Conservation (phyloP, 371 early-diverging fungal species). For the Mucor lusitanicus region DNA sequence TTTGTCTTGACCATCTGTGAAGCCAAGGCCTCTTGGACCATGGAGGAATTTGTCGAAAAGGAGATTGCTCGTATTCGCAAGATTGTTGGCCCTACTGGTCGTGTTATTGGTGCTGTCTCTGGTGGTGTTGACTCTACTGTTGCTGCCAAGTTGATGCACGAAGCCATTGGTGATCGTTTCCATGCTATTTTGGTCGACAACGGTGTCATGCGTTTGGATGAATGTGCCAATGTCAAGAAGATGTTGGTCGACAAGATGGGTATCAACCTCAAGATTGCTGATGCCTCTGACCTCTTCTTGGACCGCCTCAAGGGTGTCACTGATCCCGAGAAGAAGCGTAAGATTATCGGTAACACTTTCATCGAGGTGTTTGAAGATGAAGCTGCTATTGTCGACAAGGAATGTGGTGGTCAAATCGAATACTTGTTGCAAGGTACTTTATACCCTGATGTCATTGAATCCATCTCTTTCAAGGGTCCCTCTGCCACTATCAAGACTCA, state of each 20-base stretch:
- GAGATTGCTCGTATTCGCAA: constrained; percentile 92
- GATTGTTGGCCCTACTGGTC: constrained; percentile 89
- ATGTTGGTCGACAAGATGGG: constrained; percentile 86
- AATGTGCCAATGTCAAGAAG: constrained; percentile 83
- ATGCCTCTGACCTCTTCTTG: constrained; percentile 89
- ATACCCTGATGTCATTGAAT: constrained; percentile 98
- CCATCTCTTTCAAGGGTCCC: constrained; percentile 98
- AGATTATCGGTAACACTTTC: constrained; percentile 98
- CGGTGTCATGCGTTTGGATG: constrained; percentile 97
- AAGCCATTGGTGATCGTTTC: constrained; percentile 98
- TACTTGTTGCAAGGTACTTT: constrained; percentile 96
- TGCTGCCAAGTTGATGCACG: constrained; percentile 94
- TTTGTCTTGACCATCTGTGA: constrained; percentile 89
- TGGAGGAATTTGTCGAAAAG: constrained; percentile 95
- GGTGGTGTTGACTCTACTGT: constrained; percentile 98
- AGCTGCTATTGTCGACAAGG: constrained; percentile 84
- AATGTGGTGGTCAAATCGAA: constrained; percentile 78
- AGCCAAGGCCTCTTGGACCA: constrained; percentile 89
- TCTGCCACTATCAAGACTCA: constrained; percentile 98
- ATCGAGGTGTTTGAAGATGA: constrained; percentile 96
- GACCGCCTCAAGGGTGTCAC: constrained; percentile 85
- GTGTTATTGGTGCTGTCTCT: constrained; percentile 95
- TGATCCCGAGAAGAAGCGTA: constrained; percentile 97
- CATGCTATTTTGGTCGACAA: constrained; percentile 97
- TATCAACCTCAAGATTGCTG: constrained; percentile 93